Conservation (phyloP, 257 asterid genomes). For the Forsythia viridissima region DNA sequence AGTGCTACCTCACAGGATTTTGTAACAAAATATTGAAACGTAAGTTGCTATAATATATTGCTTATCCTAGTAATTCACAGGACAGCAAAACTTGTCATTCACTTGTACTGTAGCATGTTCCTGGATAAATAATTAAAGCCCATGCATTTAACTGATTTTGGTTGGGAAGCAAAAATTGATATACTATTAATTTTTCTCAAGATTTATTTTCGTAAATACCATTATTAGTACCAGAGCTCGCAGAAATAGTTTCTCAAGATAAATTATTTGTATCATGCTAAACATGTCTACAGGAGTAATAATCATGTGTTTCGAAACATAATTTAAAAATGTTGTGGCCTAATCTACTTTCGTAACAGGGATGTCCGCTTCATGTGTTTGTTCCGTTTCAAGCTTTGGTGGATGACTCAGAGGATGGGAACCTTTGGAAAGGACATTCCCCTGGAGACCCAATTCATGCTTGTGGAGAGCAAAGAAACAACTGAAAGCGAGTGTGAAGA, state of each 20-base stretch:
- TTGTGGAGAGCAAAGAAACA: slow-evolving; percentile 80
- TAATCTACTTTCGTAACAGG: slow-evolving; percentile 36
- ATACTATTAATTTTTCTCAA: neutral
- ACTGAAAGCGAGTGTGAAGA: slow-evolving; percentile 56
- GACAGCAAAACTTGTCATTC: neutral
- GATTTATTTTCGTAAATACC: neutral
- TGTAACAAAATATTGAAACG: too few species aligned
- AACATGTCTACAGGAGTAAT: neutral
- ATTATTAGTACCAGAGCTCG: neutral
- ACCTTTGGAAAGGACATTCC: slow-evolving; percentile 87
- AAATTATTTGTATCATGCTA: neutral
- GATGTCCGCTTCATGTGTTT: slow-evolving; percentile 86
- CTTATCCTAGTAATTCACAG: neutral
- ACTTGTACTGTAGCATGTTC: neutral
- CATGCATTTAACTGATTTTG: neutral
- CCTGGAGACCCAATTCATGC: slow-evolving; percentile 94
- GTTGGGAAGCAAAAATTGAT: neutral
- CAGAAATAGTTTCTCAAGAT: neutral
- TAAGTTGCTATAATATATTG: neutral
- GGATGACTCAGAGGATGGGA: slow-evolving; percentile 99
- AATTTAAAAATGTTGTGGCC: neutral
- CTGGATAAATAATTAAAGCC: neutral
- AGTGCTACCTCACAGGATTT: neutral
- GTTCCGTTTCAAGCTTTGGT: slow-evolving; percentile 99
- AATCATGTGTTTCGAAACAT: neutral